These are phyloP conservation scores for Corylus americana DNA, from an alignment of 306 rosid species.

Conservation along the genomic window DNA sequence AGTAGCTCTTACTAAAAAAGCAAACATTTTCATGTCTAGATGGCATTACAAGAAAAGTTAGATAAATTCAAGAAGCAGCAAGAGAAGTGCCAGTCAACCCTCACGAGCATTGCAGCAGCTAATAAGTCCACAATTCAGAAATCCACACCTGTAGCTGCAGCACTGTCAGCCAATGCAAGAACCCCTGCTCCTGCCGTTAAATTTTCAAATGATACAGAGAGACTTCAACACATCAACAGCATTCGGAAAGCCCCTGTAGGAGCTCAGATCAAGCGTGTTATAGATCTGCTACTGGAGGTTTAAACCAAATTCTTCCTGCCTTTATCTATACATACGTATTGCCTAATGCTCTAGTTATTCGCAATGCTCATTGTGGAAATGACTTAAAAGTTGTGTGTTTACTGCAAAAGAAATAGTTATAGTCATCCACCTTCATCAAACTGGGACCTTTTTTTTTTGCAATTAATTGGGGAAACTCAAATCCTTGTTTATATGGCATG, in stretches of 20 bases:
- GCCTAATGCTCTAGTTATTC: neutral
- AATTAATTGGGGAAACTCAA: neutral
- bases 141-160: constrained; percentile 29
- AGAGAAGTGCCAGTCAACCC: constrained; percentile 63
- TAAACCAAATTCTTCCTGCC: neutral
- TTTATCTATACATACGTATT: neutral
- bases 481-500: neutral
- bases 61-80: constrained; percentile 78
- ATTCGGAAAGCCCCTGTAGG: constrained; percentile 81
- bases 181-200: constrained; percentile 61
- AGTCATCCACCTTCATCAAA: neutral
- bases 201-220: constrained; percentile 87
- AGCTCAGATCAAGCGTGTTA: constrained; percentile 94
- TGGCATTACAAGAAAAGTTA: constrained; percentile 64
- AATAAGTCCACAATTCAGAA: constrained; percentile 35
- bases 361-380: neutral
- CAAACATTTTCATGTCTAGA: constrained; percentile 27
- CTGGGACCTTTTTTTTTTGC: neutral
- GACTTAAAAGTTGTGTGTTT: neutral
- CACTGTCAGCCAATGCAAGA: constrained; percentile 32
- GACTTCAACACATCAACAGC: constrained; percentile 84
- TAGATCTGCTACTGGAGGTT: constrained; percentile 78
- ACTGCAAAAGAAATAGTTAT: neutral
- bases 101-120: constrained; percentile 61
- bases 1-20: neutral